Base-by-base conservation (phyloP, 345 rosid species). In the Pistacia integerrima region DNA sequence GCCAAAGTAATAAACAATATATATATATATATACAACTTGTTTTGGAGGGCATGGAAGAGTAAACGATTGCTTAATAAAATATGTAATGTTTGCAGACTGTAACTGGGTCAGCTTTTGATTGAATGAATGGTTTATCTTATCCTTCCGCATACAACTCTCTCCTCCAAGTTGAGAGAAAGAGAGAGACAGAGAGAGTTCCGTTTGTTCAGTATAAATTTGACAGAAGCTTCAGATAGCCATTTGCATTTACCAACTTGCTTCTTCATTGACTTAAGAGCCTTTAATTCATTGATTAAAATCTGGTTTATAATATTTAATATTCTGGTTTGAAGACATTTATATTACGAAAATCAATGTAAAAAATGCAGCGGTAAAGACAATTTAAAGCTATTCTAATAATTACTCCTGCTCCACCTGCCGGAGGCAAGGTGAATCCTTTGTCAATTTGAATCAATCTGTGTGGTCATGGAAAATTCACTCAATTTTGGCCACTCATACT, bases 101-200 rank as follows among this genome's bases (percentile, higher is more conserved):
- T 18, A 5, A 0, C 14, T 8, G 74, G 63, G 74, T 70, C 74
- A 36, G 64, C 1, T 41, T 1, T 25, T 72, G 11, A 49, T 9
- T 69, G 58, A 48, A 62, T 55, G 54, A 9, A 9, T 49, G 54
- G 13, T 75, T 28, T 6, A 20, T 72, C 82, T 64, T 71, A 75
- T 79, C 73, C 76, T 8, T 55, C 44, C 57, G 78, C 63, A 64
- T 65, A 65, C 77, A 72, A 30, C 33, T 64, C 64, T 76, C 64
- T 69, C 61, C 69, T 2, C 9, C 85, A 77, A 80, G 57, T 80
- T 74, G 85, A 59, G 33, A 30, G 33, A 30, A 2, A 30, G 3
- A 30, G 33, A 30, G 33, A 30, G 33, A 30, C 0, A 30, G 33
- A 30, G 33, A 30, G 33, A 30, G 33, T 2, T 30, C 33, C 33